Conservation (phyloP, 2,329 filamentous ascomycete species). For the Aspergillus jensenii region DNA sequence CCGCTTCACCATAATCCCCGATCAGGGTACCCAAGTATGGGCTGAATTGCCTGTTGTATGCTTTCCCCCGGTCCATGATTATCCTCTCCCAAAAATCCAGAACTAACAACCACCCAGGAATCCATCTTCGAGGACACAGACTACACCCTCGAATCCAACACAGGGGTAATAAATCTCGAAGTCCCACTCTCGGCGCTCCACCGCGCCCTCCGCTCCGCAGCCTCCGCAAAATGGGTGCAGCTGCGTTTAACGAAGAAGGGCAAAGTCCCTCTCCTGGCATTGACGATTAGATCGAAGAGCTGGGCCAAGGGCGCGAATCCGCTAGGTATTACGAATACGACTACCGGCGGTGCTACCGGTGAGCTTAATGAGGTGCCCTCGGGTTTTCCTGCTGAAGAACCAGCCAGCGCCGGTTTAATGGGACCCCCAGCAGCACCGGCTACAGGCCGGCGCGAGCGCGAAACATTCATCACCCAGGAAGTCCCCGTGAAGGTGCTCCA, state of each 20-base stretch:
- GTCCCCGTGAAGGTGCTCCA: slow-evolving; percentile 91
- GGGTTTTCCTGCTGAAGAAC: slow-evolving; percentile 3
- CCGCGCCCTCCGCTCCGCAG: slow-evolving; percentile 85
- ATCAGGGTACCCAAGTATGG: slow-evolving; percentile 95
- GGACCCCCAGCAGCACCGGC: background rate
- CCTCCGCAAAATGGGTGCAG: slow-evolving; percentile 75
- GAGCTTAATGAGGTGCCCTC: background rate
- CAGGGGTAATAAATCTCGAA: slow-evolving; percentile 96
- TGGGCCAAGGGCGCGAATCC: slow-evolving; percentile 54
- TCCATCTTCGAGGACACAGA: slow-evolving; percentile 77
- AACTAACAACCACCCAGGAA: slow-evolving; percentile 48
- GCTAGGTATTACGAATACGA: slow-evolving; percentile 44
- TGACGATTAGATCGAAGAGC: slow-evolving; percentile 75
- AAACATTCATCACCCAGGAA: slow-evolving; percentile 92
- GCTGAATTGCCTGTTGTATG: slow-evolving; percentile 61
- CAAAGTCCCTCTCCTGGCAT: slow-evolving; percentile 77
- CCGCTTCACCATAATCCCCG: slow-evolving; percentile 93
- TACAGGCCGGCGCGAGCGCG: slow-evolving; percentile 64
- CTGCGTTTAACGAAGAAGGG: slow-evolving; percentile 93
- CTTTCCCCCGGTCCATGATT: background rate
- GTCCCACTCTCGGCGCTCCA: slow-evolving; percentile 84
- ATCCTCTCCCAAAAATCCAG: background rate
- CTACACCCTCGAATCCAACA: slow-evolving; percentile 83
- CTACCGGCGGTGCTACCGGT: background rate
- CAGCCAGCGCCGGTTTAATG: background rate